A percentile compares a stretch with the other conserved stretches of the same genome.
These are phyloP conservation scores for Trichoderma sp. DNA, from an alignment of 2,329 filamentous ascomycete species.

Conservation along the genomic window DNA sequence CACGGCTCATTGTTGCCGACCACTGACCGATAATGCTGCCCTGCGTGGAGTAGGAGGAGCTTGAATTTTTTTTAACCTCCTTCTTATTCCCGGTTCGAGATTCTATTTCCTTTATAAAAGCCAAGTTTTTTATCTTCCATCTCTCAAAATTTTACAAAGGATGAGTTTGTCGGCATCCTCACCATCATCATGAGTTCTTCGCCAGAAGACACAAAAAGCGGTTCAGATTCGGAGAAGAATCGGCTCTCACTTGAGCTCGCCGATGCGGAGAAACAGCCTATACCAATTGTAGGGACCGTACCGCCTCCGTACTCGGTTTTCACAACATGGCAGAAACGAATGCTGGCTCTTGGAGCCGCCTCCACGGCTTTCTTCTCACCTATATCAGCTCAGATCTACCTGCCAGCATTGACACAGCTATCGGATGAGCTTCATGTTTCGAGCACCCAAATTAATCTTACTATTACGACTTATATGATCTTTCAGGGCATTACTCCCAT, in stretches of 20 bases:
- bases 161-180: background rate
- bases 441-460: slow-evolving; percentile 49
- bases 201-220: slow-evolving; percentile 6
- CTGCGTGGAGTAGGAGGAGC: background rate
- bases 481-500: slow-evolving; percentile 62
- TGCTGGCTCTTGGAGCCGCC: slow-evolving; percentile 44
- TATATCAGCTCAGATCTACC: slow-evolving; percentile 54
- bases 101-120: background rate
- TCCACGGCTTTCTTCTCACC: slow-evolving; percentile 49
- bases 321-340: slow-evolving; percentile 44
- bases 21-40: slow-evolving; percentile 11
- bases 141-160: background rate
- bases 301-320: slow-evolving; percentile 42
- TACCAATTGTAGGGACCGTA: background rate
- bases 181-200: background rate
- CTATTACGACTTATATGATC: slow-evolving; percentile 59
- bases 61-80: background rate
- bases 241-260: slow-evolving; percentile 5
- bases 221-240: slow-evolving; percentile 9
- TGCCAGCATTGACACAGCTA: slow-evolving; percentile 54
- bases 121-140: background rate
- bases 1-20: slow-evolving; percentile 12
- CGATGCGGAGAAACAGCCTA: slow-evolving; percentile 28
- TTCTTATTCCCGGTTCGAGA: background rate
- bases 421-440: slow-evolving; percentile 50